These are phyloP conservation scores for Termitomyces sp. DNA, from an alignment of 768 basidiomycete species.

Conservation along the genomic window DNA sequence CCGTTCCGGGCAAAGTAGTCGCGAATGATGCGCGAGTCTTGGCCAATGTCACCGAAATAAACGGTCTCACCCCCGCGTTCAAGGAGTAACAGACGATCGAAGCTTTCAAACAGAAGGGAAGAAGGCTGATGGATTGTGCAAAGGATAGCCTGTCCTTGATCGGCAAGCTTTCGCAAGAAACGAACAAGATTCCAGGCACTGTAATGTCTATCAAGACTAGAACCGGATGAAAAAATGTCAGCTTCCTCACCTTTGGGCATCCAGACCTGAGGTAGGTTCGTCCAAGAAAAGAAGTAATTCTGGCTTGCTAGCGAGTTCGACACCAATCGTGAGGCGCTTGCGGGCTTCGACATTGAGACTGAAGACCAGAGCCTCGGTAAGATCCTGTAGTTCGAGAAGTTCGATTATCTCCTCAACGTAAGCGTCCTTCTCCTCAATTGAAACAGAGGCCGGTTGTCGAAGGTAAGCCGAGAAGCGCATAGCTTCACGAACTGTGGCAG, in stretches of 20 bases:
- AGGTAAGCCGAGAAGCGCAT: slow-evolving; percentile 83
- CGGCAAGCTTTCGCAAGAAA: slow-evolving; percentile 78
- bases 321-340: slow-evolving; percentile 88
- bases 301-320: slow-evolving; percentile 86
- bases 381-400: slow-evolving; percentile 77
- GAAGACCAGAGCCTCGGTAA: slow-evolving; percentile 78
- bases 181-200: slow-evolving; percentile 81
- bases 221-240: slow-evolving; percentile 21
- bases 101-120: slow-evolving; percentile 80
- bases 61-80: slow-evolving; percentile 85
- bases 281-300: slow-evolving; percentile 71
- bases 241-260: slow-evolving; percentile 33
- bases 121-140: slow-evolving; percentile 92
- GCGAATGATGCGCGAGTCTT: slow-evolving; percentile 60
- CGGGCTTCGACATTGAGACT: slow-evolving; percentile 64
- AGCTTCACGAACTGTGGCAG: slow-evolving; percentile 79
- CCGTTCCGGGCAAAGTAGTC: slow-evolving; percentile 76
- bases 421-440: slow-evolving; percentile 68
- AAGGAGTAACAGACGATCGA: slow-evolving; percentile 65
- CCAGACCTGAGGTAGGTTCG: slow-evolving; percentile 40
- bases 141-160: slow-evolving; percentile 83
- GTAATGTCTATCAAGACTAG: slow-evolving; percentile 29
- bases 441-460: slow-evolving; percentile 64
- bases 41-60: slow-evolving; percentile 90
- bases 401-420: slow-evolving; percentile 85